phyloP scores from a whole-genome alignment of 441 rosid genomes.

The Euphorbia neoarborescens region DNA sequence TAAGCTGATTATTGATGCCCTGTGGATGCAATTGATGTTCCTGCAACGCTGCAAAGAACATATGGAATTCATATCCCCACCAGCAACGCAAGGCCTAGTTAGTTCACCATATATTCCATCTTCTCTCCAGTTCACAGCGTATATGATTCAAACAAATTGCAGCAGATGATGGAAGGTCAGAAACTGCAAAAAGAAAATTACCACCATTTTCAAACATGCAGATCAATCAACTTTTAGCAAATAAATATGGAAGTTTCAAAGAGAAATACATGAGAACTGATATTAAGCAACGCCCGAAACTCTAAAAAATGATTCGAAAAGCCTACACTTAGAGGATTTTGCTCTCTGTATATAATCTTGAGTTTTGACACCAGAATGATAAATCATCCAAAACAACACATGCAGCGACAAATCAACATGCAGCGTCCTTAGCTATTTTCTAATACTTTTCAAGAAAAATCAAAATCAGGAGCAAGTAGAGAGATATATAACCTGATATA shows the following conservation, averaged over 20 bases:
- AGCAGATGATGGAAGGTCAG: constrained; percentile 43
- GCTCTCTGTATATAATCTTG: neutral
- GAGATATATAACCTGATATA: constrained; percentile 35
- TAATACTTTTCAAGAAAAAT: neutral
- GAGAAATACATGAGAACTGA: neutral
- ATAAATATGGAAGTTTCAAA: neutral
- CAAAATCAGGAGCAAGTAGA: neutral
- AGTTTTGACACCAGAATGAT: neutral
- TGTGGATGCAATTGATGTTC: too few relatives aligned
- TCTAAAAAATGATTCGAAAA: neutral
- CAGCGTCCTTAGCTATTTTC: too few relatives aligned
- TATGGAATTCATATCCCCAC: too few relatives aligned
- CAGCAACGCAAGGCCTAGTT: neutral
- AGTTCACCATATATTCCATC: constrained; percentile 4
- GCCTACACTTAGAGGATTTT: neutral
- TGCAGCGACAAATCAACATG: neutral
- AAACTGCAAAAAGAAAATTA: constrained; percentile 39
- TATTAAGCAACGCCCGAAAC: too few relatives aligned
- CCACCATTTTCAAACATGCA: neutral
- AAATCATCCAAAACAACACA: neutral
- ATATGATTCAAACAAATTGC: constrained; percentile 19
- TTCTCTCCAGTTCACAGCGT: neutral
- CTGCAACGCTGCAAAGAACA: too few relatives aligned
- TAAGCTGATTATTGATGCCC: too few relatives aligned
- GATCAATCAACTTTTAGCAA: neutral